Conservation (phyloP, 441 rosid genomes). For the Adansonia madagascariensis region DNA sequence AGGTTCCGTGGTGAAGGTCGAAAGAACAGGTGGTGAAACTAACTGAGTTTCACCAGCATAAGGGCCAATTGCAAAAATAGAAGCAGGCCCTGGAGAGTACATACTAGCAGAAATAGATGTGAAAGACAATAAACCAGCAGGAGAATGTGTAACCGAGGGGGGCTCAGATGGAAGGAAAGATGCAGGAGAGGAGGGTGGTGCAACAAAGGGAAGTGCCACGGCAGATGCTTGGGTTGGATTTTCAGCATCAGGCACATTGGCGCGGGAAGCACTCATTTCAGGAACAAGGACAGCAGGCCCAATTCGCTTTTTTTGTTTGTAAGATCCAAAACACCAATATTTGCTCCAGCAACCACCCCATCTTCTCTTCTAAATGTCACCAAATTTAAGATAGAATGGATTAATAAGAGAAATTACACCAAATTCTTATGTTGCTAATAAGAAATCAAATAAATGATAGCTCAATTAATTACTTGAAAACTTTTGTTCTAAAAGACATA, state of each 20-base stretch:
- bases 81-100: constrained; percentile 77
- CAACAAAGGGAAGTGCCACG: constrained; percentile 68
- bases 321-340: constrained; percentile 77
- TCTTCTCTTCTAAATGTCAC: constrained; percentile 57
- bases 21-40: constrained; percentile 92
- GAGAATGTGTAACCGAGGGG: constrained; percentile 83
- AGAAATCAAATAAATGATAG: constrained; percentile 10
- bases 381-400: constrained; percentile 20
- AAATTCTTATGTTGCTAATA: not conserved
- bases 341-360: constrained; percentile 72
- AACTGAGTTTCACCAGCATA: constrained; percentile 90
- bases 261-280: constrained; percentile 46
- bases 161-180: constrained; percentile 93
- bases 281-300: constrained; percentile 67
- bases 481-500: not conserved
- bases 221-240: constrained; percentile 46
- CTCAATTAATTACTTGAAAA: constrained; percentile 1
- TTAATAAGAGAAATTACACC: constrained; percentile 1
- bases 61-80: constrained; percentile 93
- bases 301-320: constrained; percentile 62
- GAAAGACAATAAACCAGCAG: constrained; percentile 61
- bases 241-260: constrained; percentile 44
- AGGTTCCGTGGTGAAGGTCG: constrained; percentile 89
- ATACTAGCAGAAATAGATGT: constrained; percentile 64
- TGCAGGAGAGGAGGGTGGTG: constrained; percentile 97